Base-by-base conservation (phyloP, 345 rosid genomes). In the Noccaea bulbosa region DNA sequence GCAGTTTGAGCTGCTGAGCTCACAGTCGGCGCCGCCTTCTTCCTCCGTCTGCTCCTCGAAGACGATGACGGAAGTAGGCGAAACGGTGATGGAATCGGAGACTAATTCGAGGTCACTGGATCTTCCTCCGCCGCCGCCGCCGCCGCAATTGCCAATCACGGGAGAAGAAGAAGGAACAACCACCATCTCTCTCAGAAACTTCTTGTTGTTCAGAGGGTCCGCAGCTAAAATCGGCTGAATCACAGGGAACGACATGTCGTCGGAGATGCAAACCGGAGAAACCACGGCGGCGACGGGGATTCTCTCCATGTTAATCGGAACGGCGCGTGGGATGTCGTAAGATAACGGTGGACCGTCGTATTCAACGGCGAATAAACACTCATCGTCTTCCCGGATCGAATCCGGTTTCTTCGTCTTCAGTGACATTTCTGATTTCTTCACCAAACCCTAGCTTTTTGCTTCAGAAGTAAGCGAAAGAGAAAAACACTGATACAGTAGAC, bases 231-330 rank as follows among this genome's bases (percentile, higher is more conserved):
- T 77, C 8, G 99, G 99, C 38, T 86, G 96, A 32, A 92, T 87
- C 20, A 94, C 92, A 10, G 99, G 99, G 11, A 89, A 80, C 17
- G 86, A 73, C 59, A 89, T 76, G 48, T 84, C 71, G 9, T 82
- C 84, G 11, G 85, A 77, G 24, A 85, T 57, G 46, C 88, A 79
- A 17, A 87, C 85, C 71, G 87, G 87, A n/a, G 94, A 72, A 37
- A 88, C 98, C 0, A 88, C 97, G 12, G 97, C 79, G n/a, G 99
- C 99, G n/a, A 94, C 90, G 5, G 99, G 99, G 73, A 94, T 89
- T 46, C 69, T 83, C 50, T 74, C 83, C n/a, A 91, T 84, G 79
- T 90, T 94, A 76, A 94, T 85, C 1, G 99, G 99, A 68, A 86
- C 81, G 3, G 98, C 99, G 22, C 89, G 88, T 11, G 99, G 99